Evolutionary conservation across 179 eudicot genomes (phyloP), one percentile per base, ranked within the genome.

Genomic region (Drosera spatulata): DNA sequence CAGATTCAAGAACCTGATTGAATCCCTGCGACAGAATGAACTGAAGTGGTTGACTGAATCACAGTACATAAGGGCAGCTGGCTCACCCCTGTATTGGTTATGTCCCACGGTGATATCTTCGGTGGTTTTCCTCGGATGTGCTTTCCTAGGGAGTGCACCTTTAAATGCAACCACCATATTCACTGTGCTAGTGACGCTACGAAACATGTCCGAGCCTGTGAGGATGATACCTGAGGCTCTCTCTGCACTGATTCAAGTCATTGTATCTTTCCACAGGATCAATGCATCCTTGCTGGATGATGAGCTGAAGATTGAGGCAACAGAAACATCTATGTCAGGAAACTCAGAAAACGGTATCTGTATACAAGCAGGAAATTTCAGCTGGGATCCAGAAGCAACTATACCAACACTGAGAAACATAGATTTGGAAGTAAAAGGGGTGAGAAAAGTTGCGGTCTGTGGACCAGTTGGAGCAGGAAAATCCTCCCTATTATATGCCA

Each of bases 161-260:
- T 69, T 90, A 41, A 64, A 77, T 65, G 93, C 97, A 50, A 77
- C 70, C 38, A 85, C 78, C 6, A 67, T 87, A 61, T 90, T 90
- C 64, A 90, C 94, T 0, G 75, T 87, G 60, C 69, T 87, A 47
- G 93, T 88, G 5, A 69, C 81, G 0, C 61, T 90, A 39, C 71
- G 93, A 46, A 59, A 61, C 44, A 73, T 90, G 87, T 43, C 80
- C 6, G 93, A 90, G 39, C 88, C 97, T 41, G 88, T 85, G n/a
- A 73, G 81, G 59, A 39, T 78, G 62, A 69, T 85, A 10, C 96
- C 96, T 1, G 88, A 85, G 38, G 73, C 80, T 15, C 80, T 84
- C 43, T 73, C 85, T 2, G 65, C 72, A 6, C 8, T 78, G 4
- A 83, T 85, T 38, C 94, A 88, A 58, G 84, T 76, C 41, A 68